Evolutionary conservation across 352 stramenopile genomes (phyloP), one percentile per base, ranked within the genome.

Genomic region (Hyaloperonospora arabidopsidis): DNA sequence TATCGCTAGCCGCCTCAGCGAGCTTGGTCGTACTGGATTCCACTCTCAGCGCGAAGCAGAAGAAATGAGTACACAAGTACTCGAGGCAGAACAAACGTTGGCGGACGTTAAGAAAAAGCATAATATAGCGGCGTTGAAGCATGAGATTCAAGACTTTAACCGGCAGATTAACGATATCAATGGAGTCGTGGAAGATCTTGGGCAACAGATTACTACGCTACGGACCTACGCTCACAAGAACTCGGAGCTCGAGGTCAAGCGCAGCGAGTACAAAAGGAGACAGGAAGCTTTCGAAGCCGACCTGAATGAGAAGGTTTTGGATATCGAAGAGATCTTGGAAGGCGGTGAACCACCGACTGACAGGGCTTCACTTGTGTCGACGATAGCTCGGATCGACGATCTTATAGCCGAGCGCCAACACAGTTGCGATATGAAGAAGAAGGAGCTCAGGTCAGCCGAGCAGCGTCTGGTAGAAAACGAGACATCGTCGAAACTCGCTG

Each of bases 191-290:
- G 63, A 60, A 0, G 38, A 66, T 22, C 59, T 95, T 23, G 63
- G 79, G 12, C 45, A 70, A 18, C 67, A 87, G 45, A 57, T 95
- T n/a, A 64, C 61, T 4, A 46, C 79, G n/a, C 52, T 93, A 17
- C 74, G 76, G 13, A 15, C 48, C 1, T 68, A 80, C 34, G 76
- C 86, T 36, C 34, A 47, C n/a, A 66, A 87, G 14, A 59, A 84
- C 21, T 57, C 79, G 2, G 38, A 62, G 19, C 29, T 92, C 17
- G 67, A 90, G n/a, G 38, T 78, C 12, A 84, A 70, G 36, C 67
- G 65, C 5, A 61, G 61, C 25, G 72, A 78, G 12, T 59, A 73
- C 32, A 69, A 53, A 5, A 70, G 61, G 2, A 82, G 84, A 50
- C 54, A 74, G 15, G 68, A 84, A 22, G 44, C 54, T 1, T 79